Evolutionary conservation across 2,329 filamentous ascomycete genomes (phyloP), one percentile per base, ranked within the genome.

Genomic region (Sclerotiophoma versabilis): DNA sequence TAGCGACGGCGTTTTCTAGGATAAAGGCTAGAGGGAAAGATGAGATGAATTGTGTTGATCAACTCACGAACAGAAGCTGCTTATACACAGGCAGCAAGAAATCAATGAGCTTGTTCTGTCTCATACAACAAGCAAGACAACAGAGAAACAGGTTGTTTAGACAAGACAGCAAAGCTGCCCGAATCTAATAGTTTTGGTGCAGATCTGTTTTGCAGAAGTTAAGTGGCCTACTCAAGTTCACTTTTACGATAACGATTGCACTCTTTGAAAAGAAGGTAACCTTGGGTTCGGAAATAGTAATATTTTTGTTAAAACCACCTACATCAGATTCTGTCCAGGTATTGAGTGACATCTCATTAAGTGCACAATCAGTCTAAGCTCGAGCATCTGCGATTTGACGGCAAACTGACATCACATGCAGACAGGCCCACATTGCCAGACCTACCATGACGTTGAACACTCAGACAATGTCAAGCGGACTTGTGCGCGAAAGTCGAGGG

Each of bases 1-100:
- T 15, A 51, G 44, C 44, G 44, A 57, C 20, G 48, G 48, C 42
- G 48, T 52, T n/a, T n/a, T n/a, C n/a, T n/a, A n/a, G n/a, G n/a
- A n/a, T n/a, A n/a, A n/a, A n/a, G n/a, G n/a, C n/a, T n/a, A n/a
- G n/a, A n/a, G n/a, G n/a, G n/a, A n/a, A n/a, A n/a, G n/a, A n/a
- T n/a, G n/a, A n/a, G n/a, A n/a, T n/a, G n/a, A n/a, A n/a, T n/a
- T n/a, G n/a, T n/a, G n/a, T n/a, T n/a, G n/a, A n/a, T n/a, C n/a
- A n/a, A n/a, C n/a, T n/a, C n/a, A n/a, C n/a, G n/a, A n/a, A n/a
- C n/a, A n/a, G n/a, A n/a, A n/a, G n/a, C n/a, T n/a, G n/a, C n/a
- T n/a, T n/a, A n/a, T n/a, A n/a, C n/a, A n/a, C n/a, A n/a, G n/a
- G n/a, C n/a, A n/a, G n/a, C n/a, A n/a, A n/a, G n/a, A n/a, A n/a